A percentile compares a stretch with the other conserved stretches of the same genome.
phyloP scores from a whole-genome alignment of 768 basidiomycete species.

The Coprinopsis cinerea region DNA sequence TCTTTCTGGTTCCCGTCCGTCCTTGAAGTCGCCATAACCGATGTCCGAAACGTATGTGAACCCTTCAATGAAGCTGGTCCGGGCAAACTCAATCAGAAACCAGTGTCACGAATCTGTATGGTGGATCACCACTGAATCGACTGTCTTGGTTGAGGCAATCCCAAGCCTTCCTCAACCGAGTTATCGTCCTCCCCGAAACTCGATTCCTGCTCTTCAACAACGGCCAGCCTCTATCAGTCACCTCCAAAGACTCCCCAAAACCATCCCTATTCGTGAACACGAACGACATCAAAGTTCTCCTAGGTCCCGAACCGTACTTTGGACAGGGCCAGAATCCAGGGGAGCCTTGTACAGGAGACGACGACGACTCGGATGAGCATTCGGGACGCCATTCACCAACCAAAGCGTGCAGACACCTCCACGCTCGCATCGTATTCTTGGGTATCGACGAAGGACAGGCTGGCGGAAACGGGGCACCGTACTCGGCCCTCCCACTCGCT shows the following conservation, averaged over 20 bases:
- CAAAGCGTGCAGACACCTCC: slow-evolving; percentile 56
- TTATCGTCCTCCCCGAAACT: slow-evolving; percentile 53
- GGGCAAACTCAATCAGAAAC: not conserved
- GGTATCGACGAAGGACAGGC: slow-evolving; percentile 70
- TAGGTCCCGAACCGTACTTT: slow-evolving; percentile 67
- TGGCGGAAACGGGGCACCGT: slow-evolving; percentile 23
- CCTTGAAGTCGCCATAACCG: not conserved
- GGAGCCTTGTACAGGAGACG: slow-evolving; percentile 26
- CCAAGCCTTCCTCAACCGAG: slow-evolving; percentile 66
- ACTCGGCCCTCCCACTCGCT: slow-evolving; percentile 59
- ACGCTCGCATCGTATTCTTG: slow-evolving; percentile 67
- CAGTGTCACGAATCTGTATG: slow-evolving; percentile 34
- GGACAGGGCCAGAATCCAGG: slow-evolving; percentile 56
- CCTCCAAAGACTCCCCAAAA: slow-evolving; percentile 26
- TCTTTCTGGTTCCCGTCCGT: not conserved
- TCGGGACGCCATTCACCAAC: slow-evolving; percentile 25
- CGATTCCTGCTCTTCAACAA: slow-evolving; percentile 76
- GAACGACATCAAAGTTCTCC: slow-evolving; percentile 52
- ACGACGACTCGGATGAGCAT: slow-evolving; percentile 18
- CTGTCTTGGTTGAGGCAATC: slow-evolving; percentile 78
- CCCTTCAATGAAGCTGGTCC: not conserved
- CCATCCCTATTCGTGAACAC: slow-evolving; percentile 48
- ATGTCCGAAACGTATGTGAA: slow-evolving; percentile 19
- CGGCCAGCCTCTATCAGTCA: slow-evolving; percentile 59
- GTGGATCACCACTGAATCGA: slow-evolving; percentile 72